Evolutionary conservation across 208 protist genomes (phyloP).

Genomic region (Herpetomonas tarakana): DNA sequence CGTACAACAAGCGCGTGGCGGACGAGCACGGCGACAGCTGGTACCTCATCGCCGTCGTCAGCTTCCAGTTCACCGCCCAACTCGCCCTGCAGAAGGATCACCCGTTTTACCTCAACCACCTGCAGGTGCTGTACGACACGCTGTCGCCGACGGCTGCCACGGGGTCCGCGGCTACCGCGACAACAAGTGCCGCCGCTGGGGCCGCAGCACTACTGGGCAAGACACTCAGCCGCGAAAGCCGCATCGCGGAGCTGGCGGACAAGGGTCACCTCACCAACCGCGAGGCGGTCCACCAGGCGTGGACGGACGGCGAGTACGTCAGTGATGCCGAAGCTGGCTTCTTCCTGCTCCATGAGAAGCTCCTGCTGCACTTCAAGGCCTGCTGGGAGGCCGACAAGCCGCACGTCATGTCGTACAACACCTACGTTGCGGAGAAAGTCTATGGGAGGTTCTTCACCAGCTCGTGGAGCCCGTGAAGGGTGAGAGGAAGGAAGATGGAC

Average conservation of each 20-base stretch:
- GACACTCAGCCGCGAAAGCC: neutral
- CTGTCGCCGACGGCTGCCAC: conserved; percentile 13
- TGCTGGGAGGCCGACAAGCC: conserved; percentile 80
- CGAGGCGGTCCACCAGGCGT: conserved; percentile 2
- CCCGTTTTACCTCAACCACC: conserved; percentile 44
- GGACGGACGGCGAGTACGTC: neutral
- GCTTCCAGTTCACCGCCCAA: conserved; percentile 80
- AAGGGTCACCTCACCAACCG: conserved; percentile 2
- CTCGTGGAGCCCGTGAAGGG: conserved; percentile 13
- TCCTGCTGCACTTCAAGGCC: conserved; percentile 75
- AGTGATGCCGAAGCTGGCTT: conserved; percentile 65
- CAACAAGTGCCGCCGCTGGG: neutral
- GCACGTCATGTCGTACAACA: conserved; percentile 85
- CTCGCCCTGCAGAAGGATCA: conserved; percentile 60
- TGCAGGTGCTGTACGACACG: conserved; percentile 75
- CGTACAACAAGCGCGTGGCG: conserved; percentile 51
- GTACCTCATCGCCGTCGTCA: conserved; percentile 84
- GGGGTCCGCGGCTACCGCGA: conserved; percentile 3
- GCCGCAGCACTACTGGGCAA: conserved; percentile 1
- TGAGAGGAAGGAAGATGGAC: neutral
- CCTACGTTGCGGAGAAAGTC: conserved; percentile 60
- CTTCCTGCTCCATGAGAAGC: conserved; percentile 65
- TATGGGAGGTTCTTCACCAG: conserved; percentile 61
- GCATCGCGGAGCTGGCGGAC: conserved; percentile 8
- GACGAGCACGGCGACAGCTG: conserved; percentile 41